Conservation (phyloP, 2,329 filamentous ascomycete genomes). For the Pseudocercospora fijiensis region DNA sequence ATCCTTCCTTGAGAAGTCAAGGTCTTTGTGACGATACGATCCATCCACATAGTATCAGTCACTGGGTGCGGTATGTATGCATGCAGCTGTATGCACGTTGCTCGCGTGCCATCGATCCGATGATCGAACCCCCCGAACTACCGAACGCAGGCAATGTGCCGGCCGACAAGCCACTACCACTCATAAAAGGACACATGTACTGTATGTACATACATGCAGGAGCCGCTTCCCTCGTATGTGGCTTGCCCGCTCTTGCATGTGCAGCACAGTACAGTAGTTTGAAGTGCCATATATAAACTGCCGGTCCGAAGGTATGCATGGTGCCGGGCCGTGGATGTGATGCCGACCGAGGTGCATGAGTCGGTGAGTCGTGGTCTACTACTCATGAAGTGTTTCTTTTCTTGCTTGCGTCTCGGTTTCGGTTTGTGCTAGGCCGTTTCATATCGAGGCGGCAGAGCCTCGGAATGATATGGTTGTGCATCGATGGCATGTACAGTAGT, state of each 20-base stretch:
- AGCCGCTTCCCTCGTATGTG: no score
- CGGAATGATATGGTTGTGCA: constrained; percentile 45
- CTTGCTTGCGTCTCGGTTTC: not conserved
- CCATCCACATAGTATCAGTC: no score
- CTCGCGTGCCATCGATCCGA: no score
- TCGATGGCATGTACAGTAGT: constrained; percentile 82
- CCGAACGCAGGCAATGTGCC: not conserved
- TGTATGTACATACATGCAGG: not conserved
- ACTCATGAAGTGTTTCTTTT: not conserved
- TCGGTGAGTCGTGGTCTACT: not conserved
- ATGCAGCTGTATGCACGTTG: not conserved
- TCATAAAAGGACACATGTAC: not conserved
- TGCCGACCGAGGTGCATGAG: not conserved
- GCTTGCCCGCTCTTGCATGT: not conserved
- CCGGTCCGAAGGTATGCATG: constrained; percentile 5
- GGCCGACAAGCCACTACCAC: not conserved
- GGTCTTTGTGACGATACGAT: not conserved
- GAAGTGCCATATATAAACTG: not conserved
- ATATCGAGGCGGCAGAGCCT: no score
- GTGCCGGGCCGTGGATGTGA: not conserved
- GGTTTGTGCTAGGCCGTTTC: not conserved
- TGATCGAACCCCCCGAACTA: no score
- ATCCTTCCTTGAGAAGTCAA: not conserved
- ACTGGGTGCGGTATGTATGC: no score
- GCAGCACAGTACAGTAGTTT: not conserved